A percentile compares a stretch with the other conserved stretches of the same genome.
Conservation (phyloP, 495 filamentous ascomycete genomes). For the Xylaria bambusicola region DNA sequence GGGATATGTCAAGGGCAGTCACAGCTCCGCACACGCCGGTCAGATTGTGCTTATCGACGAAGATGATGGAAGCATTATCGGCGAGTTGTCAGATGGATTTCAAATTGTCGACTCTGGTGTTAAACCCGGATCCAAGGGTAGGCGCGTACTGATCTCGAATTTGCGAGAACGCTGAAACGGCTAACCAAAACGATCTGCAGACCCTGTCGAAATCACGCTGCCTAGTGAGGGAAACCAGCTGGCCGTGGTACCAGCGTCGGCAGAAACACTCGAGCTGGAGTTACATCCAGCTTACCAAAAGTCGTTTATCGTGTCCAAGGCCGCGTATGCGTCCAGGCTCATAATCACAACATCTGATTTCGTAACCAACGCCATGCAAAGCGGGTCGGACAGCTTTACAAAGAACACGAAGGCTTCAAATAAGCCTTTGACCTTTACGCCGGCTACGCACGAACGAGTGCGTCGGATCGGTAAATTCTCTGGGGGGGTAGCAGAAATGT, state of each 20-base stretch:
- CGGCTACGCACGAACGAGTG: conserved; percentile 79
- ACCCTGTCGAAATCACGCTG: conserved; percentile 87
- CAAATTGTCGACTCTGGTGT: conserved; percentile 74
- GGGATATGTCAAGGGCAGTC: conserved; percentile 63
- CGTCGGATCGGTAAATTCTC: conserved; percentile 84
- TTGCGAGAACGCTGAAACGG: not conserved
- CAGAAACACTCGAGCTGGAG: conserved; percentile 78
- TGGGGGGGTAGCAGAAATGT: conserved; percentile 71
- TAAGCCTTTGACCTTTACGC: conserved; percentile 85
- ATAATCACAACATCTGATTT: conserved; percentile 85
- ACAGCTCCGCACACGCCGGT: conserved; percentile 54
- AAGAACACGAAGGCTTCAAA: conserved; percentile 71
- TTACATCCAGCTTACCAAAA: conserved; percentile 87
- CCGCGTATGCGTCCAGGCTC: conserved; percentile 85
- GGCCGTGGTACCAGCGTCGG: conserved; percentile 71
- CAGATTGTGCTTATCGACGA: conserved; percentile 95
- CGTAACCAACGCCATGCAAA: conserved; percentile 72
- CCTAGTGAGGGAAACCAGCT: conserved; percentile 73
- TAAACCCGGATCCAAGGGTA: conserved; percentile 85
- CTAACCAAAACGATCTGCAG: conserved; percentile 43
- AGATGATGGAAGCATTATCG: conserved; percentile 92
- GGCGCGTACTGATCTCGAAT: conserved; percentile 20
- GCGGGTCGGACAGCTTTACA: conserved; percentile 77
- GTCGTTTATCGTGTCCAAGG: conserved; percentile 84
- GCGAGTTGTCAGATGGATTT: conserved; percentile 82